Evolutionary conservation across 345 rosid species (phyloP).

Genomic region (Theobroma cacao): DNA sequence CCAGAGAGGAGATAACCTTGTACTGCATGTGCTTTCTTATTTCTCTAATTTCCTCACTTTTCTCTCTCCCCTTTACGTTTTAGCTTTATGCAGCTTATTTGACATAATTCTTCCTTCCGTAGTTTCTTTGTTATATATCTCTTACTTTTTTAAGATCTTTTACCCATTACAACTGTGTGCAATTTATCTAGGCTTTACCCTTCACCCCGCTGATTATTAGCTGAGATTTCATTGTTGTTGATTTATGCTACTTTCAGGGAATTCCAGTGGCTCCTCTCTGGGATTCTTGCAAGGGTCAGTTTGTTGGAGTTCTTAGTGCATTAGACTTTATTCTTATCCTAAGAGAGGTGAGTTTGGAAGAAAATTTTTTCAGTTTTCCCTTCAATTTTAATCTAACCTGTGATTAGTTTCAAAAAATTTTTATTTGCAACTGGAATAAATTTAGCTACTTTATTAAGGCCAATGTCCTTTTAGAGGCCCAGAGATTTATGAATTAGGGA

Average conservation of each 20-base stretch:
- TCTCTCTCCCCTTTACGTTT: not conserved
- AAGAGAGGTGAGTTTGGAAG: conserved; percentile 53
- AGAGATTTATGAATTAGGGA: not conserved
- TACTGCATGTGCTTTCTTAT: not conserved
- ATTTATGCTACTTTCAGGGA: conserved; percentile 48
- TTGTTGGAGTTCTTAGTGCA: conserved; percentile 82
- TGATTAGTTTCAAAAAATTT: not conserved
- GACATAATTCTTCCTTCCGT: not conserved
- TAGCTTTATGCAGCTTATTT: not conserved
- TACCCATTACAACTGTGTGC: not conserved
- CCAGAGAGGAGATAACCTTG: not conserved
- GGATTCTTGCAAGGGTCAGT: conserved; percentile 63
- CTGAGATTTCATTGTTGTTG: conserved; percentile 16
- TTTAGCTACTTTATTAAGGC: not conserved
- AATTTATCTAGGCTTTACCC: not conserved
- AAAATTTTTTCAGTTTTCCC: not conserved
- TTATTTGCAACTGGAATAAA: not conserved
- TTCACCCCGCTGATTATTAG: not conserved
- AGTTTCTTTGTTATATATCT: not conserved
- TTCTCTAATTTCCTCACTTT: not conserved
- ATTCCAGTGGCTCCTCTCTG: conserved; percentile 84
- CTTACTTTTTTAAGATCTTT: not conserved
- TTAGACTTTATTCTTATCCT: conserved; percentile 78
- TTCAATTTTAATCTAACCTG: conserved; percentile 1
- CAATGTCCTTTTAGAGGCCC: not conserved